phyloP scores from a whole-genome alignment of 2,329 filamentous ascomycete species.

The Verruconis gallopava region DNA sequence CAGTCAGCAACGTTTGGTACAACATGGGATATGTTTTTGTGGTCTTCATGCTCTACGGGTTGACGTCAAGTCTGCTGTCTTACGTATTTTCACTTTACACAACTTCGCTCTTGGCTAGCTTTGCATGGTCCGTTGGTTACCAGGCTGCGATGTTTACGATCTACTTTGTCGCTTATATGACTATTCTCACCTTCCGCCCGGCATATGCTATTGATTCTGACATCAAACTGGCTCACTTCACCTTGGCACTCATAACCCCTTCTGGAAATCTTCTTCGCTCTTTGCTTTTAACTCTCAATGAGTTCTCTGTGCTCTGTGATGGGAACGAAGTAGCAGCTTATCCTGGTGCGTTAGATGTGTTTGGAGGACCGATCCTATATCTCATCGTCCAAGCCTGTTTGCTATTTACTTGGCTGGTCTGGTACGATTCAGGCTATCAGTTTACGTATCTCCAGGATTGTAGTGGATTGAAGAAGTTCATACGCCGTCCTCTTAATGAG shows the following conservation, averaged over 20 bases:
- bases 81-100: slow-evolving; percentile 75
- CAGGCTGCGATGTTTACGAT: slow-evolving; percentile 47
- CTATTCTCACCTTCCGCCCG: slow-evolving; percentile 54
- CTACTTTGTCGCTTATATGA: slow-evolving; percentile 43
- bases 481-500: slow-evolving; percentile 24
- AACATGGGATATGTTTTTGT: slow-evolving; percentile 70
- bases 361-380: slow-evolving; percentile 76
- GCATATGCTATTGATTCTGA: slow-evolving; percentile 54
- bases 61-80: slow-evolving; percentile 61
- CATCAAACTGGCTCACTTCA: slow-evolving; percentile 60
- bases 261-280: slow-evolving; percentile 63
- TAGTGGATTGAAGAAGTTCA: slow-evolving; percentile 27
- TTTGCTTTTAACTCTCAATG: slow-evolving; percentile 65
- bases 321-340: slow-evolving; percentile 47
- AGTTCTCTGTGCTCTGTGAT: slow-evolving; percentile 69
- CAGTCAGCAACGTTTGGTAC: slow-evolving; percentile 52
- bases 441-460: slow-evolving; percentile 44
- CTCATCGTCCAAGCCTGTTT: slow-evolving; percentile 60
- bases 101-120: slow-evolving; percentile 67
- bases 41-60: slow-evolving; percentile 66
- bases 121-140: slow-evolving; percentile 66
- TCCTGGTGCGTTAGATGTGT: slow-evolving; percentile 58
- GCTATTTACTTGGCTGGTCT: slow-evolving; percentile 61
- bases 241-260: slow-evolving; percentile 60
- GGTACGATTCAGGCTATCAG: slow-evolving; percentile 59